Conservation (phyloP, 2,329 filamentous ascomycete genomes). For the Biscogniauxia mediterranea region DNA sequence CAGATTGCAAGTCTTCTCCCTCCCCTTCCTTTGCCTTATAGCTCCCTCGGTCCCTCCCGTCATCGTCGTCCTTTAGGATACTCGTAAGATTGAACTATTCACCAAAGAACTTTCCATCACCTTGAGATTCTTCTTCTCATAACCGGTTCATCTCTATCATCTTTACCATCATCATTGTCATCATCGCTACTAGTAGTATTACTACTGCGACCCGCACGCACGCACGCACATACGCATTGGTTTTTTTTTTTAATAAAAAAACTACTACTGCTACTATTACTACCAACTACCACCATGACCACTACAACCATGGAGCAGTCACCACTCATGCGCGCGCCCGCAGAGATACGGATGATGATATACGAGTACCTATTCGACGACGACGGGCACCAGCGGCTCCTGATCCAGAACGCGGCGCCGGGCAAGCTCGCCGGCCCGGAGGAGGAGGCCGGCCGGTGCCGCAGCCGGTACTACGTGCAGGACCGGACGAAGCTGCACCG, state of each 20-base stretch:
- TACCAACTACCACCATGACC: neutral
- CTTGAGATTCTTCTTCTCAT: too few species aligned
- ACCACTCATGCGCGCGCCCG: conserved; percentile 36
- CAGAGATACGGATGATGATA: conserved; percentile 44
- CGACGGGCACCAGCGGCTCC: conserved; percentile 36
- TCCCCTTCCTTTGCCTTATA: neutral
- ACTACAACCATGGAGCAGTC: conserved; percentile 11
- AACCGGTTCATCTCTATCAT: too few species aligned
- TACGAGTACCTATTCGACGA: conserved; percentile 45
- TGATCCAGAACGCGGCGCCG: conserved; percentile 37
- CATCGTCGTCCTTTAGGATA: too few species aligned
- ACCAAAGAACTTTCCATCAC: too few species aligned
- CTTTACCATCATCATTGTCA: too few species aligned
- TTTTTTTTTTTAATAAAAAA: too few species aligned
- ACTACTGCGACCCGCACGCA: too few species aligned
- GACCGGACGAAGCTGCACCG: conserved; percentile 40
- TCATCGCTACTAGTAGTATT: too few species aligned
- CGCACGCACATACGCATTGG: too few species aligned
- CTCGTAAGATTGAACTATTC: too few species aligned
- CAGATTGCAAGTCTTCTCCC: too few species aligned
- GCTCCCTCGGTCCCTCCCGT: neutral
- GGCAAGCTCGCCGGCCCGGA: conserved; percentile 17
- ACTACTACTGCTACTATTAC: too few species aligned
- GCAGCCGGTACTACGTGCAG: conserved; percentile 42
- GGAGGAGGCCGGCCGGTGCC: conserved; percentile 12